Evolutionary conservation across 1,139 yeast genomes (phyloP).

Genomic region (Nakaseomyces kungkrabaensis): DNA sequence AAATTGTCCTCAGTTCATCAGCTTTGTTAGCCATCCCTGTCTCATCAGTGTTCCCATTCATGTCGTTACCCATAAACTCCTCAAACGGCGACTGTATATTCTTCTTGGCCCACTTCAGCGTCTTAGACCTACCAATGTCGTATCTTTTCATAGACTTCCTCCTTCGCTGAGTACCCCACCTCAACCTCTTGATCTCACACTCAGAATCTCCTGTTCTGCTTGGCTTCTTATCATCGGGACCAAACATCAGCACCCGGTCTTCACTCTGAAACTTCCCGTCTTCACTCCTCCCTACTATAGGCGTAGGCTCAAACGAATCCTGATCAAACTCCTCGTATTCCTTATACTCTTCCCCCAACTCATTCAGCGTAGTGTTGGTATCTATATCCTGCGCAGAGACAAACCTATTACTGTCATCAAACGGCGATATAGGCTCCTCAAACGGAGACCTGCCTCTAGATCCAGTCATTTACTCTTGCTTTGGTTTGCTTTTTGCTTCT

Average conservation of each 20-base stretch:
- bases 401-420: conserved; percentile 2
- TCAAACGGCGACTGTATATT: conserved; percentile 26
- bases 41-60: conserved; percentile 11
- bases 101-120: conserved; percentile 31
- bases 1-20: conserved; percentile 41
- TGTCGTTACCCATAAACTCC: conserved; percentile 14
- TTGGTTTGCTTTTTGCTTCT: too few species aligned
- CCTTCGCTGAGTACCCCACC: conserved; percentile 82
- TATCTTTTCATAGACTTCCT: conserved; percentile 47
- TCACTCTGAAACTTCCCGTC: conserved; percentile 6
- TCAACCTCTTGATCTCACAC: conserved; percentile 50
- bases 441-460: neutral
- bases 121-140: conserved; percentile 31
- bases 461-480: too few species aligned
- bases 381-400: neutral
- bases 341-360: neutral
- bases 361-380: neutral
- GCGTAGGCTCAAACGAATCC: conserved; percentile 6
- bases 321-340: conserved; percentile 14
- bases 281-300: conserved; percentile 7
- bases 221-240: conserved; percentile 7
- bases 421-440: neutral
- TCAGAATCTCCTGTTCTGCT: too few species aligned
- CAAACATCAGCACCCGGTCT: conserved; percentile 6
- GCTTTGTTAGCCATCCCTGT: conserved; percentile 20